Percentiles rank a stretch among this genome's conserved stretches.
These are phyloP conservation scores for Combretum micranthum DNA, from an alignment of 345 rosid species.

Conservation along the genomic window DNA sequence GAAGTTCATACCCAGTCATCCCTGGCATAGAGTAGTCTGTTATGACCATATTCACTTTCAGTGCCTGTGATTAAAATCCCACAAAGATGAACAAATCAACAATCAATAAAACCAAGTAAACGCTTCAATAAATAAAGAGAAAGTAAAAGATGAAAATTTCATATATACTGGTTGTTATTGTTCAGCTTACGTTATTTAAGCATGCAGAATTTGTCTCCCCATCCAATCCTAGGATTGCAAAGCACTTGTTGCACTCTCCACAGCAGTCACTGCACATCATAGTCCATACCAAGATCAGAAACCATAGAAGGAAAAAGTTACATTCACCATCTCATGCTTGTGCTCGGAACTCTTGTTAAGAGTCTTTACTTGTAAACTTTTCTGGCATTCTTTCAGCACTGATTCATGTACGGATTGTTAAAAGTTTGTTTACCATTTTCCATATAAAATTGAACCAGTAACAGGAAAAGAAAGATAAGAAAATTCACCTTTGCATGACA, in stretches of 20 bases:
- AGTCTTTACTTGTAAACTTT: too few species aligned
- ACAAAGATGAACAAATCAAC: neutral
- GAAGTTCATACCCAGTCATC: constrained; percentile 76
- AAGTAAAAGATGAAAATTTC: too few species aligned
- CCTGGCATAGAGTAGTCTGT: constrained; percentile 92
- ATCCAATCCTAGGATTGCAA: constrained; percentile 75
- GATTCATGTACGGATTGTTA: too few species aligned
- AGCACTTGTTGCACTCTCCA: constrained; percentile 67
- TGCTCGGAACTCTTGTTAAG: too few species aligned
- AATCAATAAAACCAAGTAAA: neutral
- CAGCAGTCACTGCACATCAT: constrained; percentile 48
- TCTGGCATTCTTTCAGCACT: too few species aligned
- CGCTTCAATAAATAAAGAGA: too few species aligned
- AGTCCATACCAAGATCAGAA: neutral
- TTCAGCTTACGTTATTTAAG: constrained; percentile 47
- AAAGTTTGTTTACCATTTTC: neutral
- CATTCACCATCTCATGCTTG: neutral
- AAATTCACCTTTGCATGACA: constrained; percentile 55
- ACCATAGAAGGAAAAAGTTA: neutral
- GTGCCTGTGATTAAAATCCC: constrained; percentile 25
- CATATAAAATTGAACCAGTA: neutral
- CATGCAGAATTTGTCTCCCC: constrained; percentile 44
- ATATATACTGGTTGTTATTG: too few species aligned
- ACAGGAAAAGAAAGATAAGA: too few species aligned
- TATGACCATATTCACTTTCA: constrained; percentile 76